phyloP scores from a whole-genome alignment of 805 yeast species.

The Maudiozyma serrabonitensis region DNA sequence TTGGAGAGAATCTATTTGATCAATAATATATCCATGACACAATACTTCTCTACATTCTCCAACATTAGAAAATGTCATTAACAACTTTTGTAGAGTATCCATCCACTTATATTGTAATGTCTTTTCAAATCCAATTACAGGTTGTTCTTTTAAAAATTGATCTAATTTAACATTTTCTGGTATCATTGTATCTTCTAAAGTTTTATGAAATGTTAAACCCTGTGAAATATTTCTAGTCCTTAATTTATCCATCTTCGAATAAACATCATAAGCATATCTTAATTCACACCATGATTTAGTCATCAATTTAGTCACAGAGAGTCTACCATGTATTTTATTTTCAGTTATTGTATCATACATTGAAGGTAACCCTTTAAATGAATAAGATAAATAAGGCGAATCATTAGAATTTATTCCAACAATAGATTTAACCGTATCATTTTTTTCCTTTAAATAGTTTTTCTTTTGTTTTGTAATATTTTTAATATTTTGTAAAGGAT shows the following conservation, averaged over 20 bases:
- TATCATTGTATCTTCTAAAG: slow-evolving; percentile 41
- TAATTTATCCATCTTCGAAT: slow-evolving; percentile 32
- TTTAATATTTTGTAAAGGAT: not conserved
- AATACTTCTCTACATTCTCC: slow-evolving; percentile 47
- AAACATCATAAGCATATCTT: slow-evolving; percentile 42
- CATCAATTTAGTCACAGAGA: slow-evolving; percentile 47
- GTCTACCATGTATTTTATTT: slow-evolving; percentile 8
- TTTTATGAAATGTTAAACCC: slow-evolving; percentile 41
- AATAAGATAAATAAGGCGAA: slow-evolving; percentile 10
- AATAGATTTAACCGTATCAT: slow-evolving; percentile 9
- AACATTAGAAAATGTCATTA: slow-evolving; percentile 35
- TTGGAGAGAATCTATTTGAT: not conserved
- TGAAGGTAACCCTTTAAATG: slow-evolving; percentile 11
- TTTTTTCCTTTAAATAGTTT: slow-evolving; percentile 13
- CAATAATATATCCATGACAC: slow-evolving; percentile 43
- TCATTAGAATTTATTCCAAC: slow-evolving; percentile 13
- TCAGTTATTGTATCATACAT: slow-evolving; percentile 4
- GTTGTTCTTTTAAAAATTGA: slow-evolving; percentile 12
- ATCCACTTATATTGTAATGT: slow-evolving; percentile 30
- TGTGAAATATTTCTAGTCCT: slow-evolving; percentile 34
- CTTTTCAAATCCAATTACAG: slow-evolving; percentile 13
- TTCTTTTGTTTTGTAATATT: slow-evolving; percentile 3
- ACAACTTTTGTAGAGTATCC: slow-evolving; percentile 34
- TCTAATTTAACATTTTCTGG: slow-evolving; percentile 17
- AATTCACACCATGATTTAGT: slow-evolving; percentile 65